Evolutionary conservation across 768 basidiomycete genomes (phyloP).

Genomic region (Termitomyces sp.): DNA sequence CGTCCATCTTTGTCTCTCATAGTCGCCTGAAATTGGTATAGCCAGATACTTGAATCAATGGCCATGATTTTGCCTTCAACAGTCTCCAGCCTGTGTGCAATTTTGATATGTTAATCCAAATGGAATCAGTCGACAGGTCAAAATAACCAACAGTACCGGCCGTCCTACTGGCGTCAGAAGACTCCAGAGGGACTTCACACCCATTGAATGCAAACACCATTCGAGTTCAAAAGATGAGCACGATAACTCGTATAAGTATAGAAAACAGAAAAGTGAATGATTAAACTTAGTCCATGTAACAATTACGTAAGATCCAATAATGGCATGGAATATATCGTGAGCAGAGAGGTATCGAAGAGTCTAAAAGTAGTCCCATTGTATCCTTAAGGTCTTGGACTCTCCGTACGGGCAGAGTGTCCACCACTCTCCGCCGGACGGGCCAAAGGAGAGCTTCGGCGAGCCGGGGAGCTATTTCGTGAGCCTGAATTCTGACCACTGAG

Average conservation of each 20-base stretch:
- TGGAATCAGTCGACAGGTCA: neutral
- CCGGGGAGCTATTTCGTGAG: constrained; percentile 48
- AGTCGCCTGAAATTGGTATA: constrained; percentile 99
- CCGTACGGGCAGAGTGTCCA: constrained; percentile 26
- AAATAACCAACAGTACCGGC: constrained; percentile 67
- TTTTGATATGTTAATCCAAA: neutral
- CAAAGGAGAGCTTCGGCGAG: constrained; percentile 48
- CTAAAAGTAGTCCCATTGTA: neutral
- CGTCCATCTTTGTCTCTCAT: constrained; percentile 98
- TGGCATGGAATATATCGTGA: constrained; percentile 4
- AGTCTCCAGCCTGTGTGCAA: constrained; percentile 69
- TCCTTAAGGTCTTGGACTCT: constrained; percentile 27
- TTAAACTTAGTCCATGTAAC: neutral
- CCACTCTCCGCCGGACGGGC: constrained; percentile 25
- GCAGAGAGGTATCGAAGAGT: constrained; percentile 1
- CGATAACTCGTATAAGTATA: neutral
- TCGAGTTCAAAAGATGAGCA: neutral
- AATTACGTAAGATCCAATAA: constrained; percentile 13
- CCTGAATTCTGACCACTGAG: constrained; percentile 26
- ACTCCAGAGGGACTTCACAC: constrained; percentile 95
- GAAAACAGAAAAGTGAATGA: neutral
- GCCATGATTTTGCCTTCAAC: constrained; percentile 94
- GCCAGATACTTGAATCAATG: constrained; percentile 99
- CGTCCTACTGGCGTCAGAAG: constrained; percentile 90
- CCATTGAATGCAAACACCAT: constrained; percentile 47